Evolutionary conservation across 225 moss, liverwort and hornwort species (phyloP), one percentile per base, ranked within the genome.

Genomic region (Sphagnum contortum): DNA sequence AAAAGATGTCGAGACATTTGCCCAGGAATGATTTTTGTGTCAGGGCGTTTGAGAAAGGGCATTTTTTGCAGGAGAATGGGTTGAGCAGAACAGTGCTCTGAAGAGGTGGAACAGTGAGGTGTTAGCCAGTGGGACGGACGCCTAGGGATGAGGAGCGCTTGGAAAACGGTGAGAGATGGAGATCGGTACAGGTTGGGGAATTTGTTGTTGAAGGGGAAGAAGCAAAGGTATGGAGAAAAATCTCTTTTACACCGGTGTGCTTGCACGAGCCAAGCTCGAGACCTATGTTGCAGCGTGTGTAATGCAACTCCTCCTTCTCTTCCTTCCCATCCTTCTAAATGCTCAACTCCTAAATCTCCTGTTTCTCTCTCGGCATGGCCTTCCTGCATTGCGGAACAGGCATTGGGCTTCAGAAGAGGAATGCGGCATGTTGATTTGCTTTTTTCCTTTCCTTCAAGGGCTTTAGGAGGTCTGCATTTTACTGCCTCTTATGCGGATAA

Each of bases 101-200:
- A 29, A 29, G 29, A 29, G 65, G 63, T 74, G 65, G 10, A 74
- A 9, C 60, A 64, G 47, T 61, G 4, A 61, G 8, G 61, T 63
- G 53, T 8, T 57, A 64, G 68, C 14, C 56, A 55, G 29, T 44
- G 52, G 52, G 12, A 55, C 45, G 11, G 9, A 47, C 6, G 46
- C 5, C 64, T 60, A 14, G 70, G 59, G 59, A 76, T 76, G 75
- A 76, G 71, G 71, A 71, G 71, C 59, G 67, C 53, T 63, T 76
- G 75, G 67, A 71, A 59, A 58, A 59, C 67, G 48, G 63, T 64
- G 67, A 57, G 48, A 14, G 44, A 48, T 12, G 70, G 64, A 49
- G 64, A 63, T 68, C 46, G 53, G 53, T 63, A 29, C 61, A 12
- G 45, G 55, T 48, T 9, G 71, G 59, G 57, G 9, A 49, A 55